Base-by-base conservation (phyloP, 345 rosid genomes). In the Lepidium africanum region DNA sequence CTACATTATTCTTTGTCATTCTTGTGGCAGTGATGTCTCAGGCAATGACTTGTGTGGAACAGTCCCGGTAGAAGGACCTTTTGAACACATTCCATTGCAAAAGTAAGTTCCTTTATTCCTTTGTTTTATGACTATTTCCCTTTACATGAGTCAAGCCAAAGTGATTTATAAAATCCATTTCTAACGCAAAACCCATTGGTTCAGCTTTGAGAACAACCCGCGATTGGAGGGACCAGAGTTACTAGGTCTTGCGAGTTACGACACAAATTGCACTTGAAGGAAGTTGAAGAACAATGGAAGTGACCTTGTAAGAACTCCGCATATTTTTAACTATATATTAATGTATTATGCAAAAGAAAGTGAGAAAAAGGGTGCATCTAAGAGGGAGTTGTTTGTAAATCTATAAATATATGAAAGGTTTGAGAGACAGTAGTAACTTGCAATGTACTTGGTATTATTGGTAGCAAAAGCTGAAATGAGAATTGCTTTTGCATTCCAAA, bases 31-130 rank as follows among this genome's bases (percentile, higher is more conserved):
- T 59, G 92, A 92, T 76, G 92, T 89, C 17, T 82, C 96, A 9
- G 79, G 68, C 76, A 92, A 92, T 82, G 79, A 89, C 79, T 72
- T 89, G 46, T 87, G 96, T 67, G 98, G 98, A 72, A 87, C 95
- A 46, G 84, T 92, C 71, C 96, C 98, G 59, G 77, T 92, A 43
- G 75, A 63, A n/a, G 95, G 96, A 57, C 92, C 98, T 51, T 92
- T 89, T 75, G 85, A 86, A 78, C 94, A 79, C 75, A 83, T 91
- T 69, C 92, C 94, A 35, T 27, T 87, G 67, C 83, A 79, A 81
- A 91, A 91, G 97, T 91, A 82, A 59, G 80, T 45, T 70, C 23
- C 4, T 50, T 8, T 12, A 10, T 2, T 4, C 13, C 23, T 35
- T 25, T 15, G 33, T 30, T 30, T 30, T 7, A 30, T 30, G 33